Evolutionary conservation across 495 filamentous ascomycete species (phyloP), one percentile per base, ranked within the genome.

Genomic region (Talaromyces trachyspermus): DNA sequence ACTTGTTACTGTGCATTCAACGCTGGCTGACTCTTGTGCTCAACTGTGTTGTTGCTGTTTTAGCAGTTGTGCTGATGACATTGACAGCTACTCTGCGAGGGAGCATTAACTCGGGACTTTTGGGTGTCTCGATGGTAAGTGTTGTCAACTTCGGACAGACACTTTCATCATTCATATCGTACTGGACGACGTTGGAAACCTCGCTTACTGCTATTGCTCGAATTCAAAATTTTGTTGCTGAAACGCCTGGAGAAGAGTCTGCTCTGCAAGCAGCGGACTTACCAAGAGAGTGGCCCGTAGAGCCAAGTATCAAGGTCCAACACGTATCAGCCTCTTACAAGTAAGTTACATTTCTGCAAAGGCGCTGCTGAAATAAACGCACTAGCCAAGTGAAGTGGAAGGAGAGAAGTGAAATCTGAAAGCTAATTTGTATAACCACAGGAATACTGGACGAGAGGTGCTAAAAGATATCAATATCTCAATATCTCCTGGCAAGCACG

Each of bases 401-500:
- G 8, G 52, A 49, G 10, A 63, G 65, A 46, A 48, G 45, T 11
- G 56, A 60, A 5, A 61, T 51, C 36, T 65, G 61, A 30, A 53
- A 63, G 12, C 49, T 66, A 19, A 57, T 53, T 32, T 49, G 44
- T 25, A 49, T 63, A 20, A n/a, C 61, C 62, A 49, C 53, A 12
- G n/a, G 43, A n/a, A 46, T 42, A 14, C 33, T 36, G 30, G 48
- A 46, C 14, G 12, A 33, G 12, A 46, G 22, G 35, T 48, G 15
- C 64, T 83, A 30, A 62, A 69, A 10, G 57, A 77, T 38, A 55
- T 83, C 10, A 75, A 66, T 9, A 50, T 83, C 0, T 57, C 62
- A 9, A 70, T 85, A 27, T 41, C 61, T 4, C 61, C 71, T 2
- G 79, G 79, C 9, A 69, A 82, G 54, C 80, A 81, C 43, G 60